phyloP scores from a whole-genome alignment of 148 eudicot genomes.

The Heliosperma pusillum region DNA sequence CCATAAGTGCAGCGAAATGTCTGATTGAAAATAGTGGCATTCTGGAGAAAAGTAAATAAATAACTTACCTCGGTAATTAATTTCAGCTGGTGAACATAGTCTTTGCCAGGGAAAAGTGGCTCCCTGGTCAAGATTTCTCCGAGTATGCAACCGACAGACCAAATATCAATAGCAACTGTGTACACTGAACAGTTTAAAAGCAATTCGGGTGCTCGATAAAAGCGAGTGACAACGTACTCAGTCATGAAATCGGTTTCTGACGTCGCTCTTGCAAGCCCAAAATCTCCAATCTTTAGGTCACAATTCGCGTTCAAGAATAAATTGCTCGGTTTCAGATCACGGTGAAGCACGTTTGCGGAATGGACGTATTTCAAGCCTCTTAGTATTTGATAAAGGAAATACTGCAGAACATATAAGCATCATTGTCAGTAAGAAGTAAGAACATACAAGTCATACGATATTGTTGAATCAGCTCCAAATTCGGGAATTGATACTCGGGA shows the following conservation, averaged over 20 bases:
- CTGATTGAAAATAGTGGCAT: too few relatives aligned
- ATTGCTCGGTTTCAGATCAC: slow-evolving; percentile 90
- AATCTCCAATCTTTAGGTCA: slow-evolving; percentile 87
- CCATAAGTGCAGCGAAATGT: too few relatives aligned
- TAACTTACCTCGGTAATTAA: slow-evolving; percentile 72
- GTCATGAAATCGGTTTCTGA: slow-evolving; percentile 96
- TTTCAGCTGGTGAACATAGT: slow-evolving; percentile 73
- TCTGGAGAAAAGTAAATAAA: not conserved
- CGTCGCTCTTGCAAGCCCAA: slow-evolving; percentile 82
- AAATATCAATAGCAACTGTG: slow-evolving; percentile 81
- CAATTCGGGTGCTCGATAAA: slow-evolving; percentile 90
- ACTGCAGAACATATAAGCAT: slow-evolving; percentile 44
- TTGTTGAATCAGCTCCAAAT: too few relatives aligned
- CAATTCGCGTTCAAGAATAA: slow-evolving; percentile 73
- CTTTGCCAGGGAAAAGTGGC: slow-evolving; percentile 78
- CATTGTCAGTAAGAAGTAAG: slow-evolving; percentile 20
- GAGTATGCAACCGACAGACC: slow-evolving; percentile 94
- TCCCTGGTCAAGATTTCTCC: slow-evolving; percentile 69
- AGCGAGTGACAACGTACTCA: slow-evolving; percentile 84
- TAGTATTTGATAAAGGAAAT: slow-evolving; percentile 72
- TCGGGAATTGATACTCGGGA: too few relatives aligned
- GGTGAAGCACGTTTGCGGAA: slow-evolving; percentile 79
- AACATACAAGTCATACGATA: too few relatives aligned
- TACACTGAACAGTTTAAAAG: slow-evolving; percentile 73
- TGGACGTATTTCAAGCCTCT: slow-evolving; percentile 83